Evolutionary conservation across 2,329 filamentous ascomycete species (phyloP).

Genomic region (Metarhizium rileyi): DNA sequence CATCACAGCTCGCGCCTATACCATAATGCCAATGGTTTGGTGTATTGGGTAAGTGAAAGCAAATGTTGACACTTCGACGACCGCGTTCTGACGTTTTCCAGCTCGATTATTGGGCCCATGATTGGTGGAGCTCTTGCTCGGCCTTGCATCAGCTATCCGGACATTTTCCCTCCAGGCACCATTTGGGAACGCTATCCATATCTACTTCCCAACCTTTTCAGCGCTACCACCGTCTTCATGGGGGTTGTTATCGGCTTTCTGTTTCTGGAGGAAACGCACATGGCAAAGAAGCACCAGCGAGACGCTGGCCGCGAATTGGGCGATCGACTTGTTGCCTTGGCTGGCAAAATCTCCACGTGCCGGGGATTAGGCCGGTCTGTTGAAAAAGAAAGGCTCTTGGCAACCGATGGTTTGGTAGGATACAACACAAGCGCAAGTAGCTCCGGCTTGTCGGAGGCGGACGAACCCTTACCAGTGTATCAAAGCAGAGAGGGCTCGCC

Average conservation of each 20-base stretch:
- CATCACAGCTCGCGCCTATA: constrained; percentile 70
- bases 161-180: constrained; percentile 58
- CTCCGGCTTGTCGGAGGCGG: constrained; percentile 17
- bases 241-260: constrained; percentile 72
- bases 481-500: constrained; percentile 49
- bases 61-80: background rate
- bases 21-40: constrained; percentile 98
- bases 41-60: constrained; percentile 62
- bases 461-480: constrained; percentile 61
- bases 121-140: constrained; percentile 84
- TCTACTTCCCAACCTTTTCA: constrained; percentile 85
- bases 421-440: constrained; percentile 43
- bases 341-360: constrained; percentile 23
- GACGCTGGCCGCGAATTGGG: constrained; percentile 73
- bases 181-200: constrained; percentile 86
- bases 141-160: constrained; percentile 74
- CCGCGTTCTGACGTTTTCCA: constrained; percentile 21
- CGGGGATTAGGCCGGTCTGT: constrained; percentile 28
- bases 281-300: constrained; percentile 63
- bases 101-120: constrained; percentile 84
- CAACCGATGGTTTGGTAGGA: constrained; percentile 50
- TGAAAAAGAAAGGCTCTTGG: constrained; percentile 55
- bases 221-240: constrained; percentile 64
- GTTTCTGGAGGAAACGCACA: constrained; percentile 91
- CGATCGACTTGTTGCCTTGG: constrained; percentile 50